Evolutionary conservation across 345 rosid genomes (phyloP).

Genomic region (Linum trigynum): DNA sequence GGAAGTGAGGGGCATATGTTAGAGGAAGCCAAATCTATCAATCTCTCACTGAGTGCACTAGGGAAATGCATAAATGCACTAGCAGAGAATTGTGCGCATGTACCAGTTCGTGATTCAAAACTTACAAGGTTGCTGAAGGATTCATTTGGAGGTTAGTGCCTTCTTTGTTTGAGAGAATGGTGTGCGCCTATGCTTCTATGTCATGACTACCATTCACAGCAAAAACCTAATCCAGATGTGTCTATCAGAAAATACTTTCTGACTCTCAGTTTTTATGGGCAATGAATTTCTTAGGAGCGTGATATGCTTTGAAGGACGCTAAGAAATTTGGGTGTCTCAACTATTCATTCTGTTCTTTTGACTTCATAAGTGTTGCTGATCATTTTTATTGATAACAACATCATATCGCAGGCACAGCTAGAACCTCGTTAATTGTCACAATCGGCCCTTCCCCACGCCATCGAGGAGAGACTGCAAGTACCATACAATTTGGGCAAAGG

Average conservation of each 20-base stretch:
- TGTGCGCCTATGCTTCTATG: constrained; percentile 5
- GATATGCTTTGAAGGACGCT: no score
- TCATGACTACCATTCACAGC: constrained; percentile 3
- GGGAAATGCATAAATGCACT: constrained; percentile 32
- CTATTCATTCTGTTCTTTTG: neutral
- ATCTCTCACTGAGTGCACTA: constrained; percentile 29
- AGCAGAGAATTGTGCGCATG: constrained; percentile 28
- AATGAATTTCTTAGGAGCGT: neutral
- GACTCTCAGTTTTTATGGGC: neutral
- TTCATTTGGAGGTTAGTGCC: constrained; percentile 34
- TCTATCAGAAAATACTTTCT: neutral
- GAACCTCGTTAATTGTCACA: constrained; percentile 26
- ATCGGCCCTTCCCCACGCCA: constrained; percentile 32
- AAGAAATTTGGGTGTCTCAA: no score
- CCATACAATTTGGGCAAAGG: constrained; percentile 32
- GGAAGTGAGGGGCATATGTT: constrained; percentile 32
- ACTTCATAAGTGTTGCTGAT: neutral
- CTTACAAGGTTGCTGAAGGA: constrained; percentile 26
- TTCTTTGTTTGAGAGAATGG: constrained; percentile 7
- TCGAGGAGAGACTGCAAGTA: constrained; percentile 28
- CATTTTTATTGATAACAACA: neutral
- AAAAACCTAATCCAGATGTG: neutral
- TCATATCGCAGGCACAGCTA: constrained; percentile 27
- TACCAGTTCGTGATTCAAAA: constrained; percentile 33
- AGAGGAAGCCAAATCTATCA: constrained; percentile 28